A percentile compares a stretch with the other conserved stretches of the same genome.
These are phyloP conservation scores for Penicillium sp. DNA, from an alignment of 2,329 filamentous ascomycete genomes.

Conservation along the genomic window DNA sequence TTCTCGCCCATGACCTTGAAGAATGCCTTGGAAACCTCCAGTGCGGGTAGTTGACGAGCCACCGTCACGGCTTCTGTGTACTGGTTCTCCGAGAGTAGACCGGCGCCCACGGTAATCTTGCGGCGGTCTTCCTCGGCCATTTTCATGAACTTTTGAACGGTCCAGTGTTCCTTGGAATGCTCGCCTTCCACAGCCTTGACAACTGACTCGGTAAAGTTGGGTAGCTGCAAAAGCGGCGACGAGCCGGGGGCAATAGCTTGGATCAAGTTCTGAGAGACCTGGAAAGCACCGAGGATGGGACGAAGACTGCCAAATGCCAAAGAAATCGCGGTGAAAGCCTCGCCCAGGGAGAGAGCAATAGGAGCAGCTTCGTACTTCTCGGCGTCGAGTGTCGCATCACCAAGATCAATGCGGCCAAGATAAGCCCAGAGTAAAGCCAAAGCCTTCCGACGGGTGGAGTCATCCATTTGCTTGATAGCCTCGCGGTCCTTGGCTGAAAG, in stretches of 20 bases:
- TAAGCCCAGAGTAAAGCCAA: constrained; percentile 94
- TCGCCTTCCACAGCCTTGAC: constrained; percentile 56
- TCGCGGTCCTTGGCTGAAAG: constrained; percentile 74
- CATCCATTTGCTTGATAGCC: constrained; percentile 77
- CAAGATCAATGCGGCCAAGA: constrained; percentile 81
- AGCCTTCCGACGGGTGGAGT: constrained; percentile 78
- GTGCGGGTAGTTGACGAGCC: constrained; percentile 78
- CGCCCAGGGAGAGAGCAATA: constrained; percentile 79
- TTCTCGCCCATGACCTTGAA: constrained; percentile 98
- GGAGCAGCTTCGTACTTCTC: constrained; percentile 89
- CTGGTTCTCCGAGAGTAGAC: constrained; percentile 72
- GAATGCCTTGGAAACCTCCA: constrained; percentile 88
- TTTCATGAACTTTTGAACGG: constrained; percentile 86
- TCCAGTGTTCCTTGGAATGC: constrained; percentile 69
- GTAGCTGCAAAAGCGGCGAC: constrained; percentile 89
- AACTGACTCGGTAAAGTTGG: constrained; percentile 72
- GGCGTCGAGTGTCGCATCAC: constrained; percentile 70
- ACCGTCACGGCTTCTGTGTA: constrained; percentile 75
- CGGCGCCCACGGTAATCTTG: constrained; percentile 67
- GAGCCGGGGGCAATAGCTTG: constrained; percentile 83
- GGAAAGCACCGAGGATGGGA: constrained; percentile 80
- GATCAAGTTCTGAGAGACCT: constrained; percentile 80
- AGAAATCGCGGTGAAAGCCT: constrained; percentile 82
- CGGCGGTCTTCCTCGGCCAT: constrained; percentile 74
- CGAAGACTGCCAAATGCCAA: constrained; percentile 83